These are phyloP conservation scores for Aquilaria agallochum DNA, from an alignment of 441 rosid species.

Conservation along the genomic window DNA sequence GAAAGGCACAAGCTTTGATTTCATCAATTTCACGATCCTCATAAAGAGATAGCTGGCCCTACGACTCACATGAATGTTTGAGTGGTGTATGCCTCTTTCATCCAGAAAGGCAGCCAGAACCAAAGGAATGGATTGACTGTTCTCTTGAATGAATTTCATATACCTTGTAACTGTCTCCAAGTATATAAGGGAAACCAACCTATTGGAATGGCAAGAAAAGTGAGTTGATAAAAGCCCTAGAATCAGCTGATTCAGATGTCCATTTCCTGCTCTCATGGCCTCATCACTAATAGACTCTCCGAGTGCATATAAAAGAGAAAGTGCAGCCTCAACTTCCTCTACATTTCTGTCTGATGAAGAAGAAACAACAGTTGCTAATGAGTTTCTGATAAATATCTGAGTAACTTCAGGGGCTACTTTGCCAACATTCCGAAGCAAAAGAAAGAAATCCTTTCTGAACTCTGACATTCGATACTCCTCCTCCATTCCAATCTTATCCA, in stretches of 20 bases:
- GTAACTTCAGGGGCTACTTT: constrained; percentile 88
- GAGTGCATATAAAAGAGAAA: constrained; percentile 82
- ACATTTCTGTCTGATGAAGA: constrained; percentile 65
- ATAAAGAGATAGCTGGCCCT: constrained; percentile 93
- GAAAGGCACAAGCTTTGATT: constrained; percentile 85
- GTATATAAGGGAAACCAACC: constrained; percentile 85
- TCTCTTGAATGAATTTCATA: constrained; percentile 76
- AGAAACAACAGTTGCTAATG: constrained; percentile 58
- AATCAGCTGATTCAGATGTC: constrained; percentile 66
- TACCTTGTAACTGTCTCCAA: constrained; percentile 81
- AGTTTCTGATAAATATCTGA: constrained; percentile 65
- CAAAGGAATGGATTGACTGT: constrained; percentile 58
- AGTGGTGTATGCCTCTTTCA: constrained; percentile 93
- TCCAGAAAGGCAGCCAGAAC: constrained; percentile 83
- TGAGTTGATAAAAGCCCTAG: constrained; percentile 67
- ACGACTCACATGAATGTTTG: constrained; percentile 67
- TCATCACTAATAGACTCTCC: constrained; percentile 87
- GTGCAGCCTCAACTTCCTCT: constrained; percentile 95
- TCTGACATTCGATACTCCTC: constrained; percentile 91
- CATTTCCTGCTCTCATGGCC: constrained; percentile 63
- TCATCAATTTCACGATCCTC: constrained; percentile 80
- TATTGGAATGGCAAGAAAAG: constrained; percentile 82
- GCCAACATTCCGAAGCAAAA: constrained; percentile 76
- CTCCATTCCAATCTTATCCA: constrained; percentile 88
- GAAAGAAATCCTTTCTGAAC: constrained; percentile 79